Base-by-base conservation (phyloP, 2,329 filamentous ascomycete genomes). In the Colletotrichum plurivorum region DNA sequence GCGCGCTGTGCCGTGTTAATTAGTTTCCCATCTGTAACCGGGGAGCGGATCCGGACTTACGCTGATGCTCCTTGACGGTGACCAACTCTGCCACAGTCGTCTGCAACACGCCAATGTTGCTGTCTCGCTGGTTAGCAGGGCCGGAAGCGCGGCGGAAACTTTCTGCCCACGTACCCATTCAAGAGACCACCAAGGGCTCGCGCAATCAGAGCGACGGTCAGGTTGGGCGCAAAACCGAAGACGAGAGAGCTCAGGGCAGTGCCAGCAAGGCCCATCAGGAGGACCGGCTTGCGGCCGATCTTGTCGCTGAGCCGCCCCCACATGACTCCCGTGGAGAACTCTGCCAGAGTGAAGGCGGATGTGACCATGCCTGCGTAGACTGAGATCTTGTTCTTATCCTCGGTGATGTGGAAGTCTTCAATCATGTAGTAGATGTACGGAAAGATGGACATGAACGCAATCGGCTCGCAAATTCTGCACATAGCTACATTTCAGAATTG, bases 371-470 rank as follows among this genome's bases (percentile, higher is more conserved):
- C 95, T 27, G 94, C 94, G 80, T 97, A 98, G 65, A 98, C 89
- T 15, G 95, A 93, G 74, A 98, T 97, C 78, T 93, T 90, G 75
- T 88, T 90, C 71, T 92, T 85, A 77, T 94, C 90, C 54, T 93
- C 86, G 71, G 94, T 93, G 78, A 97, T 91, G 76, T 93, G 86
- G 82, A 98, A 98, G 71, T 94, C 94, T 76, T 94, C 87, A 74
- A 98, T 92, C 96, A 99, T 98, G 84, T 93, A 95, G 84, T 97
- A 98, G 75, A 97, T 94, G 81, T 98, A 99, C 1, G 96, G 96
- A 79, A 99, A 98, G 75, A 98, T 98, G 62, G 95, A 98, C 94
- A 98, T 98, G 86, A 99, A 98, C 6, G 96, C 96, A 80, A 99
- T 98, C 60, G 96, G 96, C 80, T 99, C 96, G 85, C 94, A 98